phyloP scores from a whole-genome alignment of 768 basidiomycete genomes.

The Sporobolomyces roseus region DNA sequence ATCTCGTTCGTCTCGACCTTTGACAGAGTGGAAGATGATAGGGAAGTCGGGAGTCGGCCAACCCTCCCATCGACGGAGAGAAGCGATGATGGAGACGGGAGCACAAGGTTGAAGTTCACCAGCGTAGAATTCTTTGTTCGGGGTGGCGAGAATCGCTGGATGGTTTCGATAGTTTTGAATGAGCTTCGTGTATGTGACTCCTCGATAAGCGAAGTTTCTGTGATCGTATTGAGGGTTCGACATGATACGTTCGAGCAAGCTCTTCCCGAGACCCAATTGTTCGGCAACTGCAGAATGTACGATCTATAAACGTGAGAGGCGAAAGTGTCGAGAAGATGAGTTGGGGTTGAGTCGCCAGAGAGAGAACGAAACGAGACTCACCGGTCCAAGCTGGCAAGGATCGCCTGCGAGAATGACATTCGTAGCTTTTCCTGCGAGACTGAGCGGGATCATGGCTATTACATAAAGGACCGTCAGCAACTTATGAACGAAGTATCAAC shows the following conservation, averaged over 20 bases:
- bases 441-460: constrained; percentile 2
- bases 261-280: constrained; percentile 44
- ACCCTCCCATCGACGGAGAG: constrained; percentile 39
- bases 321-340: too few relatives aligned
- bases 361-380: constrained; percentile 4
- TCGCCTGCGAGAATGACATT: constrained; percentile 48
- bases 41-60: constrained; percentile 46
- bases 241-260: constrained; percentile 49
- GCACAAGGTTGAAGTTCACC: constrained; percentile 46
- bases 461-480: constrained; percentile 9
- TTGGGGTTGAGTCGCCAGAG: too few relatives aligned
- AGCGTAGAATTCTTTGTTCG: constrained; percentile 48
- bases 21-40: constrained; percentile 45
- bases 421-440: constrained; percentile 15
- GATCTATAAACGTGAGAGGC: not conserved
- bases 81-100: not conserved
- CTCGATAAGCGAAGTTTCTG: not conserved
- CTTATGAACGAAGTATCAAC: too few relatives aligned
- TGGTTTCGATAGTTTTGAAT: constrained; percentile 48
- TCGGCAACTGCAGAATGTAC: constrained; percentile 44
- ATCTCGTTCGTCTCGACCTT: constrained; percentile 46
- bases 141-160: constrained; percentile 47
- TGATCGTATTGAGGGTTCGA: constrained; percentile 39
- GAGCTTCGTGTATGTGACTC: constrained; percentile 30
- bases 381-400: constrained; percentile 48